These are phyloP conservation scores for Filosporella fistucella DNA, from an alignment of 495 filamentous ascomycete genomes.

Conservation along the genomic window DNA sequence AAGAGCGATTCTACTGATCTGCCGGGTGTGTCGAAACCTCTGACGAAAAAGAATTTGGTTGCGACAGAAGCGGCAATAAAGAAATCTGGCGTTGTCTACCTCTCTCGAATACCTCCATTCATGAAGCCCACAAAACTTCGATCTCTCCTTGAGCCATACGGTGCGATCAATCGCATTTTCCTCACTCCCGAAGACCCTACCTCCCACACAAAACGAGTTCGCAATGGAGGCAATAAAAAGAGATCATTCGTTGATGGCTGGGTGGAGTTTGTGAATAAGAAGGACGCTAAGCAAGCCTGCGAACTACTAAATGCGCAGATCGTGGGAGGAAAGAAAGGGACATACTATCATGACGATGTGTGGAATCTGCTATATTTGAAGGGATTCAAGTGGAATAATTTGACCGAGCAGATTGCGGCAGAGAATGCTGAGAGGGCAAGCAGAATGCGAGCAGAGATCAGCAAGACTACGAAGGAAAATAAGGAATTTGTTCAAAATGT, in stretches of 20 bases:
- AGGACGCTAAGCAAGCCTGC: conserved; percentile 74
- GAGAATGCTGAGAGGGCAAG: conserved; percentile 82
- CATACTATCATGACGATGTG: conserved; percentile 89
- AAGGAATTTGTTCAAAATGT: conserved; percentile 77
- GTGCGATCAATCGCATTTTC: conserved; percentile 80
- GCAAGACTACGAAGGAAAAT: conserved; percentile 72
- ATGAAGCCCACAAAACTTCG: conserved; percentile 85
- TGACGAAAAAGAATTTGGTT: conserved; percentile 57
- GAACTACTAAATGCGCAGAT: conserved; percentile 79
- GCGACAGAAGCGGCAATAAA: conserved; percentile 50
- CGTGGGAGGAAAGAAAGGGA: conserved; percentile 82
- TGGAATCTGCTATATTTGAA: conserved; percentile 76
- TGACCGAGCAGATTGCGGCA: conserved; percentile 65
- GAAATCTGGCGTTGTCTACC: conserved; percentile 77
- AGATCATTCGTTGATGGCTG: conserved; percentile 85
- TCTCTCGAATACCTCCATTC: conserved; percentile 89
- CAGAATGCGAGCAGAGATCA: conserved; percentile 76
- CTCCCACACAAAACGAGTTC: conserved; percentile 52
- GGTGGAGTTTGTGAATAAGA: conserved; percentile 75
- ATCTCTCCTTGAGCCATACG: conserved; percentile 70
- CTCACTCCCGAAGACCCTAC: conserved; percentile 73
- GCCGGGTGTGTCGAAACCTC: conserved; percentile 40
- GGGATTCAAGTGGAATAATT: conserved; percentile 76
- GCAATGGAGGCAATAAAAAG: conserved; percentile 81
- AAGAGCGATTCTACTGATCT: conserved; percentile 28